Conservation (phyloP, 495 filamentous ascomycete species). For the Penicillium argentinense region DNA sequence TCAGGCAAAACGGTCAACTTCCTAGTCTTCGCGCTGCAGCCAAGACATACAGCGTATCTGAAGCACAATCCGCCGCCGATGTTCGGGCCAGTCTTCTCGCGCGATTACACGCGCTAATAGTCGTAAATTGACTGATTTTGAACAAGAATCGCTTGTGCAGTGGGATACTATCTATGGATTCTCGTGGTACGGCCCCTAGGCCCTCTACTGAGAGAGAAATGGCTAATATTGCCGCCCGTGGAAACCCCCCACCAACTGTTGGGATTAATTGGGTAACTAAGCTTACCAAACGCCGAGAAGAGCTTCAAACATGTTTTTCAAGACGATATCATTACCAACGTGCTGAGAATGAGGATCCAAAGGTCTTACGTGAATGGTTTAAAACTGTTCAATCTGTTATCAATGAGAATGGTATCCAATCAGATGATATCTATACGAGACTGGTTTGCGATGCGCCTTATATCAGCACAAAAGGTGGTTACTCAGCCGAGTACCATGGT, state of each 20-base stretch:
- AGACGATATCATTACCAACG: slow-evolving; percentile 2
- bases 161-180: too few relatives aligned
- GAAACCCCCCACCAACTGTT: not conserved
- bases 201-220: too few relatives aligned
- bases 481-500: slow-evolving; percentile 2
- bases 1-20: not conserved
- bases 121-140: too few relatives aligned
- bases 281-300: slow-evolving; percentile 28
- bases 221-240: not conserved
- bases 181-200: too few relatives aligned
- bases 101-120: not conserved
- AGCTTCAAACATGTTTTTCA: slow-evolving; percentile 23
- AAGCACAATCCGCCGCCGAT: not conserved
- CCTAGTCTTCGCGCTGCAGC: not conserved
- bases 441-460: slow-evolving; percentile 8
- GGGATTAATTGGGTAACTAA: slow-evolving; percentile 6
- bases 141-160: too few relatives aligned
- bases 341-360: too few relatives aligned
- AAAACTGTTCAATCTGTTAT: too few relatives aligned
- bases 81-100: not conserved
- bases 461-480: not conserved
- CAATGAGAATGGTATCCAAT: too few relatives aligned
- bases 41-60: not conserved
- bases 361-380: too few relatives aligned
- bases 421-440: too few relatives aligned